Evolutionary conservation across 768 basidiomycete genomes (phyloP).

Genomic region (Leucosporidium yakuticum): DNA sequence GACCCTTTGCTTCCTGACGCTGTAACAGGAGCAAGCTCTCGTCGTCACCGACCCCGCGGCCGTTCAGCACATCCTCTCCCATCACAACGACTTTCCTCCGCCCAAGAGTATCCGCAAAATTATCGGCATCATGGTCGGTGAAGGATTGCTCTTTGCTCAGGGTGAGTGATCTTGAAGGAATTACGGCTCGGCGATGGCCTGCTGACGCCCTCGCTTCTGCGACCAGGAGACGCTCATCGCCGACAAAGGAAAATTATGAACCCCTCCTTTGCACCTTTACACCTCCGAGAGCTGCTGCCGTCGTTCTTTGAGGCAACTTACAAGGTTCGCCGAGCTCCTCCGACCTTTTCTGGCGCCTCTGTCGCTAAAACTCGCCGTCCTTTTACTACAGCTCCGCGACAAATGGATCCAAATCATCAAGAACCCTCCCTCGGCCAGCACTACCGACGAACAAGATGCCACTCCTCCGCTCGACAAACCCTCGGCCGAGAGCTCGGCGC

Average conservation of each 20-base stretch:
- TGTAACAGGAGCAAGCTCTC: slow-evolving; percentile 16
- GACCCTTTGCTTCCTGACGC: too few relatives aligned
- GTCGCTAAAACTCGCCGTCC: too few relatives aligned
- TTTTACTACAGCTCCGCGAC: slow-evolving; percentile 13
- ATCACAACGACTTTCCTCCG: slow-evolving; percentile 32
- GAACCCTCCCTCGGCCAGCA: too few relatives aligned
- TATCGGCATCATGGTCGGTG: slow-evolving; percentile 30
- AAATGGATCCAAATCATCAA: slow-evolving; percentile 10
- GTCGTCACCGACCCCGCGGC: slow-evolving; percentile 27
- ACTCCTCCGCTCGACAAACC: too few relatives aligned
- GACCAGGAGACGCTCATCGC: slow-evolving; percentile 26
- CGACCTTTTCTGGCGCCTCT: too few relatives aligned
- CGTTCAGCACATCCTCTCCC: slow-evolving; percentile 23
- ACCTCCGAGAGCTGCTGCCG: slow-evolving; percentile 26
- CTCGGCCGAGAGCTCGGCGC: not conserved
- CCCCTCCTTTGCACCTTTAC: slow-evolving; percentile 21
- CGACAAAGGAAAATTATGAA: slow-evolving; percentile 15
- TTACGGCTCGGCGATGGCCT: too few relatives aligned
- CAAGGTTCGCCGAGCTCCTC: slow-evolving; percentile 2
- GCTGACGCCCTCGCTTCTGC: not conserved
- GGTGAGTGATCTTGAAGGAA: slow-evolving; percentile 2
- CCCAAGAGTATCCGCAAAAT: slow-evolving; percentile 22
- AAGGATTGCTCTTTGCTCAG: slow-evolving; percentile 35
- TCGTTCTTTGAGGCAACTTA: slow-evolving; percentile 29
- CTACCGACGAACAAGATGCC: too few relatives aligned